Evolutionary conservation across 805 yeast genomes (phyloP), one percentile per base, ranked within the genome.

Genomic region (Candida nanaspora): DNA sequence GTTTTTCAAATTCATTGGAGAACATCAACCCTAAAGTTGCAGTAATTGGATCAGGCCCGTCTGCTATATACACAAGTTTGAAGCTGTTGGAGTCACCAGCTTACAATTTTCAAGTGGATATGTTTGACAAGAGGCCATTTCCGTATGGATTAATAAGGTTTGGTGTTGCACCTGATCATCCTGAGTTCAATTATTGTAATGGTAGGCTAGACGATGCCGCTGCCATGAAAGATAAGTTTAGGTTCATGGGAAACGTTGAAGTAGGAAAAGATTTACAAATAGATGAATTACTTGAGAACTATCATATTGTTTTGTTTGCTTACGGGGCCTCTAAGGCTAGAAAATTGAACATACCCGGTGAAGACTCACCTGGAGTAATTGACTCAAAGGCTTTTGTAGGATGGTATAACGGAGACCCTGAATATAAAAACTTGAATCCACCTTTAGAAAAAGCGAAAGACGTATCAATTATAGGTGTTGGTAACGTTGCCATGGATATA

Each of bases 101-200:
- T 10, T 35, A 50, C 13, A 33, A 38, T 7, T 40, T 49, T 25
- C 73, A 69, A 43, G 69, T 89, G 4, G 93, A 86, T 45, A 69
- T 91, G 60, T 88, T 80, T 66, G 99, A 93, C 54, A 72, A 77
- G 46, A 65, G 80, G 21, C 96, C 97, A 0, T 80, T 88, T 6
- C 98, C 98, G 0, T 91, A 74, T 64, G 99, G 99, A 0, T 69
- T 93, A 27, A 80, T 89, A 33, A 64, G 99, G 28, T 89, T 76
- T 56, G 99, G 99, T 1, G 98, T 93, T n/a, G 97, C 98, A 0
- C 99, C 99, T 2, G 99, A 93, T 62, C 97, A 93, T 61, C 96
- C 96, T 0, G 98, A 93, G 53, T 98, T 93, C 26, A 91, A 89
- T 58, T 80, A 80, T 44, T 84, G 93, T 67, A 70, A 81, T 57